phyloP scores from a whole-genome alignment of 78 protist genomes.

The Dictyostelium brefeldianum region DNA sequence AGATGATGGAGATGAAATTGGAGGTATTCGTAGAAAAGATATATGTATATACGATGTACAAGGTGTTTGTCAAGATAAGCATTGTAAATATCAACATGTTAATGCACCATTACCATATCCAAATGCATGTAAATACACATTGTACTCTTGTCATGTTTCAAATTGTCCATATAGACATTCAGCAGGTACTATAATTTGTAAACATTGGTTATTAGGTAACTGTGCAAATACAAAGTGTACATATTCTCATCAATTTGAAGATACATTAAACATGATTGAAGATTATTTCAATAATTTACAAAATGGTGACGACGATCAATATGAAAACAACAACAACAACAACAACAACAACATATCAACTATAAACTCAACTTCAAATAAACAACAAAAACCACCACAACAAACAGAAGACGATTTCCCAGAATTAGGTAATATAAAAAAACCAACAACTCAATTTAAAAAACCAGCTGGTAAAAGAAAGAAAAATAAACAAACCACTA shows the following conservation, averaged over 20 bases:
- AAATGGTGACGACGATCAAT: neutral
- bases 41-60: constrained; percentile 1
- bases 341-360: neutral
- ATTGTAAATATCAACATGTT: constrained; percentile 18
- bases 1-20: neutral
- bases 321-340: neutral
- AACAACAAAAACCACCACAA: neutral
- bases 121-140: constrained; percentile 22
- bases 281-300: neutral
- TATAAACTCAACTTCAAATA: no score
- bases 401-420: neutral
- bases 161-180: constrained; percentile 54
- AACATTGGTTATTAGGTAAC: constrained; percentile 29
- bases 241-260: constrained; percentile 27
- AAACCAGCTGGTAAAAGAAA: constrained; percentile 1
- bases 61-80: neutral
- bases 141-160: neutral
- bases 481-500: neutral
- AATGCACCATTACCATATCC: neutral
- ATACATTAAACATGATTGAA: constrained; percentile 8
- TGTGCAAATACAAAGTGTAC: neutral
- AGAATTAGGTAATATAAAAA: neutral
- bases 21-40: neutral
- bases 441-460: neutral
- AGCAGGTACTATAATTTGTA: constrained; percentile 16